Evolutionary conservation across 768 basidiomycete species (phyloP), one percentile per base, ranked within the genome.

Genomic region (Sistotremastrum niveocremeum): DNA sequence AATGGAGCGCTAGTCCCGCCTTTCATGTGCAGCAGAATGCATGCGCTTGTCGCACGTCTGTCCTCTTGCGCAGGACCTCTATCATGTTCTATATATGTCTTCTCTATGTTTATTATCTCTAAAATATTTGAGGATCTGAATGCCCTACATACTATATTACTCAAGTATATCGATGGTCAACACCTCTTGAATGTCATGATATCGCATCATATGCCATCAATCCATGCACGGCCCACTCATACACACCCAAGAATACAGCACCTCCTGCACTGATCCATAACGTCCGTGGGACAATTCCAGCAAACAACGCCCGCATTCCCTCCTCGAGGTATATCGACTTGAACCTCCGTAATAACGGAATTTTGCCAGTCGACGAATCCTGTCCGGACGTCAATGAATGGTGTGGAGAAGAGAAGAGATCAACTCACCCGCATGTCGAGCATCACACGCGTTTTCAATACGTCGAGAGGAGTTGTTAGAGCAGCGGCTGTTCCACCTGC

Each of bases 401-500:
- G 33, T 20, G 32, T 41, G 32, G 39, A 31, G 37, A 42, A 40
- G 46, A 20, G 29, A 36, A 37, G 20, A 42, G 31, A 3, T 8
- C 20, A 30, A 61, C 76, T 45, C 53, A 91, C 91, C 57, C 81
- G 71, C 45, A 85, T 69, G 56, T 94, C 91, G 6, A 98, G 73
- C 95, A 99, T 99, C 39, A 95, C 84, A 11, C 95, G 75, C 1
- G 95, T 99, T 61, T 99, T 99, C 34, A 95, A 72, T 2, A 98
- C 95, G 56, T 99, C 95, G 32, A 99, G 68, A 1, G 95, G 95
- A 0, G 95, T 98, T 2, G 95, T 98, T 34, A 83, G 52, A 0
- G 82, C 86, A 1, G 91, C 94, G 4, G 91, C 91, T 30, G 86
- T 65, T 0, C 84, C 94, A 6, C 95, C 95, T 0, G 95, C 85